phyloP scores from a whole-genome alignment of 768 basidiomycete species.

The Lactifluus hygrophoroides region DNA sequence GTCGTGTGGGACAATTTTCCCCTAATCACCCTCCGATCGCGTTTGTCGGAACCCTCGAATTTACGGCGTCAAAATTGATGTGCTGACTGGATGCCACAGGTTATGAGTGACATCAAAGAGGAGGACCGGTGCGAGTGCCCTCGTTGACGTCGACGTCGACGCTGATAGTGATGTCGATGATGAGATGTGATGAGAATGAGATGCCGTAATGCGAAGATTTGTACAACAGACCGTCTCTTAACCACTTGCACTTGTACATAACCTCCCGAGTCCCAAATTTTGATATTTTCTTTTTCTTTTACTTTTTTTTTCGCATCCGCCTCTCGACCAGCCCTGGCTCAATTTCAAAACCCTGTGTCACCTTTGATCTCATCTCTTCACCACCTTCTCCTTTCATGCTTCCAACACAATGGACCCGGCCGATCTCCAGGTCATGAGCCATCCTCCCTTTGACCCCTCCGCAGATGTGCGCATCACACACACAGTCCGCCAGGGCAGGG shows the following conservation, averaged over 20 bases:
- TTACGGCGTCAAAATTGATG: no score
- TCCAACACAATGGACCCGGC: constrained; percentile 16
- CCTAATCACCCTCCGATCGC: not conserved
- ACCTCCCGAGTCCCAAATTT: no score
- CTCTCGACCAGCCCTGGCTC: not conserved
- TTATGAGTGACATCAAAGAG: constrained; percentile 42
- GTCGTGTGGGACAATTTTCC: no score
- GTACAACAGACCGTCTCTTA: no score
- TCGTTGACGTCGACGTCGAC: no score
- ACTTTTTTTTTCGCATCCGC: not conserved
- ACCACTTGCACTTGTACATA: no score
- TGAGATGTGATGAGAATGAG: no score
- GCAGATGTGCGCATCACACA: constrained; percentile 19
- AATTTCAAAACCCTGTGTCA: not conserved
- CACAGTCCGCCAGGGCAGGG: constrained; percentile 26
- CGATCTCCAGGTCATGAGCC: constrained; percentile 18
- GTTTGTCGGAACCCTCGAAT: no score
- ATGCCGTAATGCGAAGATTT: constrained; percentile 3
- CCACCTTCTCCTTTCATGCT: constrained; percentile 6
- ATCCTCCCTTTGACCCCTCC: constrained; percentile 16
- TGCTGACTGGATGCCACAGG: constrained; percentile 26
- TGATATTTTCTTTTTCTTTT: not conserved
- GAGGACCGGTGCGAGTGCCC: constrained; percentile 41
- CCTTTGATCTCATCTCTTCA: not conserved
- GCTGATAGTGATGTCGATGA: no score